A percentile compares a stretch with the other conserved stretches of the same genome.
Evolutionary conservation across 2,329 filamentous ascomycete species (phyloP).

Genomic region (Drechslerella dactyloides): DNA sequence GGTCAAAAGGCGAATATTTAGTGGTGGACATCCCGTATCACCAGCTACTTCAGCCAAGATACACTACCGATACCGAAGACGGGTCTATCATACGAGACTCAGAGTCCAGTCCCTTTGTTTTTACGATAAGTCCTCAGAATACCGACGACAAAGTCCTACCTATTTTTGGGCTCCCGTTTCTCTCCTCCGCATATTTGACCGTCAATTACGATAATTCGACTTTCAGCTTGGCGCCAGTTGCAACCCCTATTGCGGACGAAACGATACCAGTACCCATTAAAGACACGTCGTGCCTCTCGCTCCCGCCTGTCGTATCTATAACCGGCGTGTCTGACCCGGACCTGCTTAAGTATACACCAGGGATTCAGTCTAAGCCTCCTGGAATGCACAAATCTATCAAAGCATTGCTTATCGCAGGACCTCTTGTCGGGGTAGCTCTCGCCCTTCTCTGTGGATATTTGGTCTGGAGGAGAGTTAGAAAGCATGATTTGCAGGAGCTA

Average conservation of each 20-base stretch:
- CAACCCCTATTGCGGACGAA: background rate
- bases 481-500: background rate
- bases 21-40: too few relatives aligned
- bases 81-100: too few relatives aligned
- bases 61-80: too few relatives aligned
- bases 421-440: background rate
- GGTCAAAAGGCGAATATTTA: too few relatives aligned
- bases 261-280: background rate
- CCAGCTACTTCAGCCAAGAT: too few relatives aligned
- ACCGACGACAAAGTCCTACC: background rate
- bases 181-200: background rate
- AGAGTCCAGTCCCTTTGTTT: too few relatives aligned
- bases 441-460: background rate
- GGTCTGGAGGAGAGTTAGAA: background rate
- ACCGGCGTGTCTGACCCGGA: too few relatives aligned
- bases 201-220: constrained; percentile 2
- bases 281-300: background rate
- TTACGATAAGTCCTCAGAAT: too few relatives aligned
- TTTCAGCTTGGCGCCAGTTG: background rate
- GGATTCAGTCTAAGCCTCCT: too few relatives aligned
- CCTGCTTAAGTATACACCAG: too few relatives aligned
- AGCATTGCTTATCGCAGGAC: background rate
- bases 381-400: background rate
- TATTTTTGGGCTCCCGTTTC: constrained; percentile 5
- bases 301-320: too few relatives aligned